Evolutionary conservation across 257 asterid genomes (phyloP).

Genomic region (Forsythia suspensa): DNA sequence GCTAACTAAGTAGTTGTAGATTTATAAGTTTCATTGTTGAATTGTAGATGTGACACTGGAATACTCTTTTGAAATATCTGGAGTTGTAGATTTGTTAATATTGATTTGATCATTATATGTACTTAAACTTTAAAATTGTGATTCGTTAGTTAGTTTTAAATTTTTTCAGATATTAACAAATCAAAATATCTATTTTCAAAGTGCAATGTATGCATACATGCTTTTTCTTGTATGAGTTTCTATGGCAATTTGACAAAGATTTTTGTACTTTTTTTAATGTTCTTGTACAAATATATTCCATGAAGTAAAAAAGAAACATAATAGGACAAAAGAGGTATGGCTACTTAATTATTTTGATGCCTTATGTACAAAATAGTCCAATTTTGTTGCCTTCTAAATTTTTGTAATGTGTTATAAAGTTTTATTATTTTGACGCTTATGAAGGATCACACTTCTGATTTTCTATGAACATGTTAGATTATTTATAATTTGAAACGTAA

Average conservation of each 20-base stretch:
- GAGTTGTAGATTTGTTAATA: conserved; percentile 9
- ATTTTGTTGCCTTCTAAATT: neutral
- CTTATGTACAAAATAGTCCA: conserved; percentile 1
- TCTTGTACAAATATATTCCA: conserved; percentile 73
- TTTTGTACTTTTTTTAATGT: conserved; percentile 3
- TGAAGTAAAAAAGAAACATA: conserved; percentile 80
- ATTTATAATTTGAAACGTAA: neutral
- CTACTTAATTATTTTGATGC: conserved; percentile 8
- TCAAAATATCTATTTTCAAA: no score
- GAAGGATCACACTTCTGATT: conserved; percentile 2
- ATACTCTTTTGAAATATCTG: neutral
- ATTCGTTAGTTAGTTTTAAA: conserved; percentile 1
- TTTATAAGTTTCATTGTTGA: neutral
- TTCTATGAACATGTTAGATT: neutral
- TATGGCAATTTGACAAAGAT: conserved; percentile 25
- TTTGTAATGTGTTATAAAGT: neutral
- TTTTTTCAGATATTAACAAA: neutral
- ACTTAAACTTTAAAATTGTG: neutral
- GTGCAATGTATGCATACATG: no score
- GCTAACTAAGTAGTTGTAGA: neutral
- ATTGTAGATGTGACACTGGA: neutral
- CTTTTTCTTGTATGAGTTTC: conserved; percentile 13
- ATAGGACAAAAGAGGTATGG: conserved; percentile 72
- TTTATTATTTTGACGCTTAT: neutral
- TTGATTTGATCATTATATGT: neutral